Conservation (phyloP, 768 basidiomycete species). For the Hebeloma cylindrosporum region DNA sequence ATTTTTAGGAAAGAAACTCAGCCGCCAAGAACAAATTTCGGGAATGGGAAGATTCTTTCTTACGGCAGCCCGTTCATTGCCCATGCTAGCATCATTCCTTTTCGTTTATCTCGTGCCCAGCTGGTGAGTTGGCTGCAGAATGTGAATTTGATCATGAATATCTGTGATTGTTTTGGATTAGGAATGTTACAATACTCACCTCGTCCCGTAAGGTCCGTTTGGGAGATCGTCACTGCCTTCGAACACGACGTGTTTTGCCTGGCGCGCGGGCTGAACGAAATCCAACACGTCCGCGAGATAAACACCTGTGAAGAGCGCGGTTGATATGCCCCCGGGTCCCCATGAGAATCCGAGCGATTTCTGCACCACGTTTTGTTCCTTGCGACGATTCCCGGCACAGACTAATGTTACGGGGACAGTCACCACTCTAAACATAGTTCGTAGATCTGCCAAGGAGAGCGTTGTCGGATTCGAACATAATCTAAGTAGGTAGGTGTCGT, state of each 20-base stretch:
- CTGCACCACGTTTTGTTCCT: constrained; percentile 62
- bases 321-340: constrained; percentile 52
- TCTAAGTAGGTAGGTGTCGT: constrained; percentile 21
- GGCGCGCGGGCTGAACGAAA: constrained; percentile 37
- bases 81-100: constrained; percentile 54
- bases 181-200: constrained; percentile 10
- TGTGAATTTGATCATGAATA: neutral
- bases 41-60: constrained; percentile 15
- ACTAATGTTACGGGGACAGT: constrained; percentile 62
- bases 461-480: constrained; percentile 34
- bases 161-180: neutral
- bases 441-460: constrained; percentile 47
- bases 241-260: constrained; percentile 54
- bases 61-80: constrained; percentile 58
- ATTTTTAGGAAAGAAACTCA: neutral
- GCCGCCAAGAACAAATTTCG: neutral
- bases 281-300: constrained; percentile 55
- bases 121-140: constrained; percentile 34
- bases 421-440: constrained; percentile 46
- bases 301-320: constrained; percentile 61
- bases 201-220: constrained; percentile 61
- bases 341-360: constrained; percentile 58
- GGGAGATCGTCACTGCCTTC: constrained; percentile 59
- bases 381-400: constrained; percentile 65
- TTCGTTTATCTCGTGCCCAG: constrained; percentile 44